Evolutionary conservation across 2,329 filamentous ascomycete genomes (phyloP).

Genomic region (Alternaria sp.): DNA sequence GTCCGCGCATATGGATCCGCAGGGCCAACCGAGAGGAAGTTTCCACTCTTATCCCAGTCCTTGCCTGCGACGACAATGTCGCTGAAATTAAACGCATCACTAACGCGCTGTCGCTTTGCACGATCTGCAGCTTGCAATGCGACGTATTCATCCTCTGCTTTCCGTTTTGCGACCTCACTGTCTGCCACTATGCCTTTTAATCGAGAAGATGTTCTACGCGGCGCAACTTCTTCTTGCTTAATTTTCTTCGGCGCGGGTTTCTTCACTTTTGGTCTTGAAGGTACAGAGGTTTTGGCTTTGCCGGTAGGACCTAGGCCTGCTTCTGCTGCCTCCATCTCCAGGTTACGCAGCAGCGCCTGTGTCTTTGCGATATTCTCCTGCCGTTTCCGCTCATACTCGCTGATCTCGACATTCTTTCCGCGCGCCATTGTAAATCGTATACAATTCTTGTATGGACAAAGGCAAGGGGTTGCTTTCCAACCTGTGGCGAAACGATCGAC

Average conservation of each 20-base stretch:
- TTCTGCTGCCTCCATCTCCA: conserved; percentile 72
- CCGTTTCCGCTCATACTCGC: conserved; percentile 85
- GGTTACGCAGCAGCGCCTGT: conserved; percentile 79
- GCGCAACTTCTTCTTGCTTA: conserved; percentile 66
- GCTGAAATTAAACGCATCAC: conserved; percentile 73
- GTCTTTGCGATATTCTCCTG: conserved; percentile 88
- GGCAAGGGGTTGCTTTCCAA: background rate
- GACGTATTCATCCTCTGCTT: conserved; percentile 70
- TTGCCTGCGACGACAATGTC: conserved; percentile 83
- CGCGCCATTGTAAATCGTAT: conserved; percentile 38
- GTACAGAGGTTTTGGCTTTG: conserved; percentile 58
- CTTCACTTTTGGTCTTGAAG: conserved; percentile 54
- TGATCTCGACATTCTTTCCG: conserved; percentile 65
- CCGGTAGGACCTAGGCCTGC: conserved; percentile 71
- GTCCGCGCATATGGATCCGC: conserved; percentile 84
- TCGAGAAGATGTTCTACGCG: conserved; percentile 68
- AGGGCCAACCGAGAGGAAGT: conserved; percentile 71
- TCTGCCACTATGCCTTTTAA: conserved; percentile 70
- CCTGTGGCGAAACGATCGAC: background rate
- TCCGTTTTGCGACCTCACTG: conserved; percentile 72
- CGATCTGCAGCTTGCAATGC: conserved; percentile 65
- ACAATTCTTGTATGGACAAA: background rate
- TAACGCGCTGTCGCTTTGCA: conserved; percentile 70
- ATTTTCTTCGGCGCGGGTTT: conserved; percentile 55
- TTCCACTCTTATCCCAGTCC: conserved; percentile 73